Conservation (phyloP, 345 rosid genomes). For the Jatropha curcas region DNA sequence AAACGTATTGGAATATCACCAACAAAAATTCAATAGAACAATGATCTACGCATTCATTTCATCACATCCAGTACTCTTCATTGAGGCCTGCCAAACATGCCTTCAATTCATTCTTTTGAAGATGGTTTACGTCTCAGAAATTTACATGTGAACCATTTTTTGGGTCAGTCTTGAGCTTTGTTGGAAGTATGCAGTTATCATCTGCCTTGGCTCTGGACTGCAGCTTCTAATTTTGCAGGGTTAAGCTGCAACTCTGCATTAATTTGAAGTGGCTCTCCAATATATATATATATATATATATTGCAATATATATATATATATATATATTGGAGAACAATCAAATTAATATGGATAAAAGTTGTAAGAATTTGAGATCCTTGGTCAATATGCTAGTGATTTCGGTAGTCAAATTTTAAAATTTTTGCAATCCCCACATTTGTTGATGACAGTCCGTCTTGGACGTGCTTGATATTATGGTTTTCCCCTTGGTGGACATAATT, state of each 20-base stretch:
- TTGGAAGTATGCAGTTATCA: conserved; percentile 2
- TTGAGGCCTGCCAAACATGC: not conserved
- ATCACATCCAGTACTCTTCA: too few species aligned
- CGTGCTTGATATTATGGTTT: not conserved
- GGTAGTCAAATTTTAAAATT: not conserved
- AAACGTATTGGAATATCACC: too few species aligned
- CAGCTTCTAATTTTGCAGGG: not conserved
- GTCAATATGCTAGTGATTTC: not conserved
- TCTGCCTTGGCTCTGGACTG: not conserved
- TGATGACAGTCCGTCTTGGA: not conserved
- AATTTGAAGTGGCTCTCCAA: not conserved
- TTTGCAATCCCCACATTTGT: not conserved
- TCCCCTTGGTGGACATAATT: not conserved
- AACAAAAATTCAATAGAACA: too few species aligned
- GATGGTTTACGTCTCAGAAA: not conserved
- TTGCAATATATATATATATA: too few species aligned
- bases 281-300: too few species aligned
- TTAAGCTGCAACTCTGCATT: not conserved
- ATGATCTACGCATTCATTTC: too few species aligned
- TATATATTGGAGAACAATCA: not conserved
- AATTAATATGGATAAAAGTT: not conserved
- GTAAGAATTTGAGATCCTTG: not conserved
- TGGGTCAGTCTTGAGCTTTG: not conserved
- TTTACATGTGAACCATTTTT: not conserved
- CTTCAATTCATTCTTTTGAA: not conserved